phyloP scores from a whole-genome alignment of 1,139 yeast genomes.

The Hyphopichia burtonii region DNA sequence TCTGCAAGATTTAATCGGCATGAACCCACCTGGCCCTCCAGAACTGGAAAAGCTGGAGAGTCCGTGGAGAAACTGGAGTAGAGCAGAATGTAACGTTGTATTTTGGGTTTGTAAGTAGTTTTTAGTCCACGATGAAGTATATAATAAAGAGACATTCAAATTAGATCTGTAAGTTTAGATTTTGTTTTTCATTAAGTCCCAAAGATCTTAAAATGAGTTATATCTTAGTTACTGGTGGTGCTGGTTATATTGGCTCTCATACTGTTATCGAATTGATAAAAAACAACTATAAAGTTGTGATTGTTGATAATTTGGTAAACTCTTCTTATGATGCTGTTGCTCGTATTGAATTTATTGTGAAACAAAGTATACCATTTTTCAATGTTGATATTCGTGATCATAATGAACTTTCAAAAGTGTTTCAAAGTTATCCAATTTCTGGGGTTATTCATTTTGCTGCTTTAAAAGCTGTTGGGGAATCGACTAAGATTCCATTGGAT shows the following conservation, averaged over 20 bases:
- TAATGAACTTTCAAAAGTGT: conserved; percentile 47
- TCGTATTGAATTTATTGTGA: conserved; percentile 58
- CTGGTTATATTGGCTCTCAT: conserved; percentile 86
- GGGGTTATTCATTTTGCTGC: conserved; percentile 86
- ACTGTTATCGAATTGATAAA: conserved; percentile 67
- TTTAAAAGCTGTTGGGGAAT: conserved; percentile 81
- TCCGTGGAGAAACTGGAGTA: not conserved
- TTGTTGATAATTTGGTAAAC: conserved; percentile 69
- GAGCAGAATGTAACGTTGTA: not conserved
- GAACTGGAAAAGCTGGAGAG: not conserved
- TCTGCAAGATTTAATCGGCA: too few species aligned
- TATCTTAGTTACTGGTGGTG: conserved; percentile 82
- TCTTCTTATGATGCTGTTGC: conserved; percentile 69
- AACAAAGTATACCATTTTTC: conserved; percentile 53
- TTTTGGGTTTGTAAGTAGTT: not conserved
- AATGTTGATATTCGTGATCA: conserved; percentile 59
- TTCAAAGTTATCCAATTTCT: conserved; percentile 48
- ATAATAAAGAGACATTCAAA: too few species aligned
- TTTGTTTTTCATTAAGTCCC: too few species aligned
- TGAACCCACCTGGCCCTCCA: too few species aligned
- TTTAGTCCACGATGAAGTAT: too few species aligned
- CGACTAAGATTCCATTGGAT: conserved; percentile 66
- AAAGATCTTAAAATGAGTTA: conserved; percentile 14
- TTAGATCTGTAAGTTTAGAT: too few species aligned
- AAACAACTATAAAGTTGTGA: conserved; percentile 66